Evolutionary conservation across 345 rosid species (phyloP).

Genomic region (Pugionium dolabratum): DNA sequence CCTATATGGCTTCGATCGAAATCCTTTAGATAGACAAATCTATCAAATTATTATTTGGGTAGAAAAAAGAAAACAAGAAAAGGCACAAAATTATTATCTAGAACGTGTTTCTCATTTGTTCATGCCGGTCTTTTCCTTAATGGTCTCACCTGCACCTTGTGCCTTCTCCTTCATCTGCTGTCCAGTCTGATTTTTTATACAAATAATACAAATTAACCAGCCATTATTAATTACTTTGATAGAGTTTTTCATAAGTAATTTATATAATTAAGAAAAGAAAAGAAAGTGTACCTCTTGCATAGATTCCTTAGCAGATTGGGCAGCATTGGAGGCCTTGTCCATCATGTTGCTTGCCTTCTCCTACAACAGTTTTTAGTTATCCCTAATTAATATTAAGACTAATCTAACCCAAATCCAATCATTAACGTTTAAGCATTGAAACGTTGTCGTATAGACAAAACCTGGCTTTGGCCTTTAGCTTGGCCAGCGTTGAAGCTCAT

Average conservation of each 20-base stretch:
- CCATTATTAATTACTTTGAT: not conserved
- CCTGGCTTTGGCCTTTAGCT: constrained; percentile 66
- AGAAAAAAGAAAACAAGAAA: not conserved
- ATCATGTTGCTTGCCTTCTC: constrained; percentile 61
- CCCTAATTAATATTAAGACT: not conserved
- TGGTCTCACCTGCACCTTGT: constrained; percentile 64
- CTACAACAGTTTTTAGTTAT: constrained; percentile 38
- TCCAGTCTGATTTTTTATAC: constrained; percentile 65
- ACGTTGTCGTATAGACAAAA: constrained; percentile 10
- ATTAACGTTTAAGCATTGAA: not conserved
- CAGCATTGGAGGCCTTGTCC: constrained; percentile 61
- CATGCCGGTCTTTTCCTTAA: constrained; percentile 59
- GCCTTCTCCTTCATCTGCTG: constrained; percentile 60
- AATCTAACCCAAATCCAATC: not conserved
- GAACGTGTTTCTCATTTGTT: constrained; percentile 44
- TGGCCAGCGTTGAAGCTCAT: constrained; percentile 58
- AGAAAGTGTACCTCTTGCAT: constrained; percentile 50
- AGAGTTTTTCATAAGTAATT: not conserved
- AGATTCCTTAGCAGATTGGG: constrained; percentile 69
- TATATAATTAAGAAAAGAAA: not conserved
- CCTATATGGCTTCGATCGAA: constrained; percentile 24
- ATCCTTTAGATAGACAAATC: constrained; percentile 35
- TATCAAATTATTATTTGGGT: constrained; percentile 30
- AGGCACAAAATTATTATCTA: constrained; percentile 17
- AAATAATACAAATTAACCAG: too few species aligned